Evolutionary conservation across 1,284 basidiomycete genomes (phyloP), one percentile per base, ranked within the genome.

Genomic region (Malassezia nana): DNA sequence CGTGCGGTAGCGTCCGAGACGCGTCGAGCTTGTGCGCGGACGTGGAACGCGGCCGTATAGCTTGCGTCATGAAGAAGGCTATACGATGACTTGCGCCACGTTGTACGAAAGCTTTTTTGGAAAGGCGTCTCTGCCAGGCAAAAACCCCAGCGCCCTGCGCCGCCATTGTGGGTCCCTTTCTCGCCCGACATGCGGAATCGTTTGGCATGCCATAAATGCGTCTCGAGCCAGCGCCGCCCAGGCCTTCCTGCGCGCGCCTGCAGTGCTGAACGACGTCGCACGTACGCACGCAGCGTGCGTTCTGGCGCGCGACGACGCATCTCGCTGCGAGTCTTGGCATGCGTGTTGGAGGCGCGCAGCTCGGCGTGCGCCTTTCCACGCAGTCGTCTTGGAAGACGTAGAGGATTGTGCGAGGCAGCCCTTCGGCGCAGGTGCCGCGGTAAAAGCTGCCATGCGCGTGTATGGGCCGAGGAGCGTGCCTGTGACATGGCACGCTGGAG

Each of bases 141-240:
- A 24, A 63, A 70, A 9, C 69, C 66, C 58, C 63, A 68, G 41
- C 59, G 52, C 2, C 55, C 54, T 22, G 50, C 39, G 2, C 62
- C 47, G 30, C 44, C 60, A 12, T 62, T 62, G 29, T 56, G 51
- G 26, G 58, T 55, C 3, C 58, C 60, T 48, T 69, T 69, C 10
- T 64, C 60, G 1, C 54, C 57, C 2, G 64, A 60, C 70, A 74
- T 74, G 38, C 66, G 57, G 51, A 74, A 74, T 2, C 71, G 53
- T 51, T 74, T 74, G 8, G 71, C 62, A 43, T 71, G 69, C 71
- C 71, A 74, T 4, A 72, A 49, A 40, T 74, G 71, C 15, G 71
- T 74, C 43, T 74, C 71, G n/a, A 74, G 60, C 71, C 71, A 74
- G 6, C 62, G 50, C 10, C 60, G 32, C 22, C 53, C 55, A 1